Conservation (phyloP, 805 yeast species). For the Saturnispora halmiae region DNA sequence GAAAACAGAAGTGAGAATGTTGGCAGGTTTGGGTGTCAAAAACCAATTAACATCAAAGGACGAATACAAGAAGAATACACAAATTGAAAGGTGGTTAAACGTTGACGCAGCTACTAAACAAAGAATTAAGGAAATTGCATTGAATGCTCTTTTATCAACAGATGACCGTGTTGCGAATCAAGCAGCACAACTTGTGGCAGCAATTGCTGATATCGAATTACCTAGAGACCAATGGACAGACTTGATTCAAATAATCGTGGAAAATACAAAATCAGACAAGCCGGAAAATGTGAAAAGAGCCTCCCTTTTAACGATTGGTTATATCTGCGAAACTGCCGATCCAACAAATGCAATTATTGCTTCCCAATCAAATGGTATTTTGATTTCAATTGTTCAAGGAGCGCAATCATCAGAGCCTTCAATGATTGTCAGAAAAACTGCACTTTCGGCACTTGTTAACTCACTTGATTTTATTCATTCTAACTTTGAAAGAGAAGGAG, state of each 20-base stretch:
- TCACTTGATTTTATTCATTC: slow-evolving; percentile 81
- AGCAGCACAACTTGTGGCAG: slow-evolving; percentile 90
- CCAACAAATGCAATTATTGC: slow-evolving; percentile 69
- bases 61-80: slow-evolving; percentile 42
- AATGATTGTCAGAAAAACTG: slow-evolving; percentile 71
- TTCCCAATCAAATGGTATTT: slow-evolving; percentile 80
- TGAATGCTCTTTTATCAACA: slow-evolving; percentile 54
- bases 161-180: slow-evolving; percentile 76
- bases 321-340: slow-evolving; percentile 91
- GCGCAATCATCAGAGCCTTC: slow-evolving; percentile 79
- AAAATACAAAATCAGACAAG: slow-evolving; percentile 71
- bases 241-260: slow-evolving; percentile 73
- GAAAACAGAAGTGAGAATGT: slow-evolving; percentile 75
- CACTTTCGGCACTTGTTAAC: slow-evolving; percentile 83
- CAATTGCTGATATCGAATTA: slow-evolving; percentile 92
- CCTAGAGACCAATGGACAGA: slow-evolving; percentile 86
- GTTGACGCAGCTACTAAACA: slow-evolving; percentile 46
- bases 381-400: slow-evolving; percentile 95
- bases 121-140: slow-evolving; percentile 56
- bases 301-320: slow-evolving; percentile 83
- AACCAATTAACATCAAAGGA: slow-evolving; percentile 85
- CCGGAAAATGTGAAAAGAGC: slow-evolving; percentile 79
- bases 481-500: slow-evolving; percentile 89
- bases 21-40: slow-evolving; percentile 83
- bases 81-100: slow-evolving; percentile 66